Evolutionary conservation across 192 early-diverging fungal species (phyloP).

Genomic region (Chytriomyces sp.): DNA sequence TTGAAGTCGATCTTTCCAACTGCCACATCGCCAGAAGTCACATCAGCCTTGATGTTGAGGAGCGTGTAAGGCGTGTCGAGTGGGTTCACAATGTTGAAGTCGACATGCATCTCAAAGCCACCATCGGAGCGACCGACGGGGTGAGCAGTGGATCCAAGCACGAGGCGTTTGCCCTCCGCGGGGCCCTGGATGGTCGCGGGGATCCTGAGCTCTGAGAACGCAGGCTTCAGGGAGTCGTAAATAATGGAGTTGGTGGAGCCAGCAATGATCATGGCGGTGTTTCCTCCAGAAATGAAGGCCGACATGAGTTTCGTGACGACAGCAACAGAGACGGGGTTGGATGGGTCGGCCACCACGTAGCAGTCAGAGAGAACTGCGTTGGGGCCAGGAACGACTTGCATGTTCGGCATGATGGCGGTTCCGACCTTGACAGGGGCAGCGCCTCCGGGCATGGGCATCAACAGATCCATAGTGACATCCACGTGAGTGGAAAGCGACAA

Average conservation of each 20-base stretch:
- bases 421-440: conserved; percentile 1
- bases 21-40: neutral
- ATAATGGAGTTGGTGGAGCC: conserved; percentile 13
- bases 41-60: neutral
- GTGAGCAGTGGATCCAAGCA: too few relatives aligned
- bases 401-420: neutral
- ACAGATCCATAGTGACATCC: conserved; percentile 3
- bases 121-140: too few relatives aligned
- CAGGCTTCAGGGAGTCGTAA: conserved; percentile 22
- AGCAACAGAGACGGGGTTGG: neutral
- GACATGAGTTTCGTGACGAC: neutral
- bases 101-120: too few relatives aligned
- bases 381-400: conserved; percentile 4
- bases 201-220: conserved; percentile 19
- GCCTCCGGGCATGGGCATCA: neutral
- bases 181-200: conserved; percentile 8
- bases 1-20: too few relatives aligned
- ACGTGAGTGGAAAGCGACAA: neutral
- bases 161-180: too few relatives aligned
- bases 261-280: neutral
- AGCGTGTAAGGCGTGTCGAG: neutral
- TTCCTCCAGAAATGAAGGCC: conserved; percentile 8
- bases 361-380: conserved; percentile 2
- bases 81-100: neutral
- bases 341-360: neutral